Evolutionary conservation across 1,284 basidiomycete genomes (phyloP).

Genomic region (Trichosporon sp.): DNA sequence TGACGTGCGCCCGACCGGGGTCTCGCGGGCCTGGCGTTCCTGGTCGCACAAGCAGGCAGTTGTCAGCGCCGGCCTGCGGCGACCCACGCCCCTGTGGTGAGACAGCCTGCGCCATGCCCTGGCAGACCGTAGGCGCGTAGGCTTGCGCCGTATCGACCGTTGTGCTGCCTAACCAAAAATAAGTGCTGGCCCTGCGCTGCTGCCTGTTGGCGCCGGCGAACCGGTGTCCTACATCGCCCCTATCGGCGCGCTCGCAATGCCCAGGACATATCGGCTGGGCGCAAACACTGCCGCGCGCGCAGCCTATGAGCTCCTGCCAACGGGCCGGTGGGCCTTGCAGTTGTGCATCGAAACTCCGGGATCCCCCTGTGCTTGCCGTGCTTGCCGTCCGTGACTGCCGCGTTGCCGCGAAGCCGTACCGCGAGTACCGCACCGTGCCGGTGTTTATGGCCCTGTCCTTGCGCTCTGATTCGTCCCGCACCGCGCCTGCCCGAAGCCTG

Average conservation of each 20-base stretch:
- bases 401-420: too few species aligned
- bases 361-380: too few species aligned
- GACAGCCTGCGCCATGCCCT: slow-evolving; percentile 1
- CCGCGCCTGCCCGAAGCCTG: neutral
- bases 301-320: neutral
- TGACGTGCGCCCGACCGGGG: neutral
- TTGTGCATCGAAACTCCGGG: too few species aligned
- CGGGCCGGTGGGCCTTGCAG: neutral
- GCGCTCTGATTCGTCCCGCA: neutral
- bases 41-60: neutral
- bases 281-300: neutral
- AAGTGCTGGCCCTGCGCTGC: too few species aligned
- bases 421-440: too few species aligned
- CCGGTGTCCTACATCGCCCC: neutral
- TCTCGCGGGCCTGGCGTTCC: neutral
- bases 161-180: neutral
- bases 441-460: neutral
- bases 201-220: too few species aligned
- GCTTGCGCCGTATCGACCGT: neutral
- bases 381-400: too few species aligned
- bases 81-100: neutral
- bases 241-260: neutral
- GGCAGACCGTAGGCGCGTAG: neutral
- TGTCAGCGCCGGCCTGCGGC: neutral
- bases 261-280: neutral